phyloP scores from a whole-genome alignment of 306 rosid genomes.

The Arachis stenosperma region DNA sequence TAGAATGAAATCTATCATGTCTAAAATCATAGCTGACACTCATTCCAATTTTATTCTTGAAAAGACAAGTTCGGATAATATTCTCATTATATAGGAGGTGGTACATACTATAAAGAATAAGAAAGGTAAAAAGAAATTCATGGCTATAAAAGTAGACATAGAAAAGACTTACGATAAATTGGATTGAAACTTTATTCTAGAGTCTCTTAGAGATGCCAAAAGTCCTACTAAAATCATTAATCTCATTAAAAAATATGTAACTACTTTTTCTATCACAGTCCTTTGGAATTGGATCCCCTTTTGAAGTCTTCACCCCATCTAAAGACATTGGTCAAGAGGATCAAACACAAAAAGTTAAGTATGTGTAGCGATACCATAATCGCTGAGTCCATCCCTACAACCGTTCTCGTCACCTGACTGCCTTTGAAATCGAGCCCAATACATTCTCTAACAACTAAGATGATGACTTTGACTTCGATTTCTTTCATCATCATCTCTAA shows the following conservation, averaged over 20 bases:
- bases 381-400: slow-evolving; percentile 54
- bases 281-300: too few species aligned
- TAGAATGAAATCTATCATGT: background rate
- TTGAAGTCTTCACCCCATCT: too few species aligned
- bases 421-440: slow-evolving; percentile 60
- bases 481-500: background rate
- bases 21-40: too few species aligned
- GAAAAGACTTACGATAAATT: background rate
- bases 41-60: too few species aligned
- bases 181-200: background rate
- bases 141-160: background rate
- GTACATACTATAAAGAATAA: background rate
- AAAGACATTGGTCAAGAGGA: background rate
- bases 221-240: too few species aligned
- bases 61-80: too few species aligned
- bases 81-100: background rate
- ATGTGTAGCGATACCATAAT: slow-evolving; percentile 80
- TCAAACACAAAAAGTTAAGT: background rate
- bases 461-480: slow-evolving; percentile 16
- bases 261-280: background rate
- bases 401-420: slow-evolving; percentile 39
- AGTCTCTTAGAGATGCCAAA: background rate
- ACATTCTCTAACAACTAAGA: slow-evolving; percentile 32
- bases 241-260: too few species aligned
- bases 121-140: too few species aligned